Evolutionary conservation across 306 rosid genomes (phyloP).

Genomic region (Phaseolus lunatus): DNA sequence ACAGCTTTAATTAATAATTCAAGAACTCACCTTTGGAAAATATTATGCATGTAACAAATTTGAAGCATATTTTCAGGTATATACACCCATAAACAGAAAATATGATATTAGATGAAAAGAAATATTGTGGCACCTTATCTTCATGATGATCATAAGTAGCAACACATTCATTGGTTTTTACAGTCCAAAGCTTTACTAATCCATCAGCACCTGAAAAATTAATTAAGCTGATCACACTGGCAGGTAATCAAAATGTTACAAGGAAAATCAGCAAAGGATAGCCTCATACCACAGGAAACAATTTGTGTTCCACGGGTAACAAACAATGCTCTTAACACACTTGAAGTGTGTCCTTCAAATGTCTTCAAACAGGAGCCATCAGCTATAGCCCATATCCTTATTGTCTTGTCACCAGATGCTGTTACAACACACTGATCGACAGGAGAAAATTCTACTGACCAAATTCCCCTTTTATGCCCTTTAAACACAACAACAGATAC

Average conservation of each 20-base stretch:
- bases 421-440: slow-evolving; percentile 95
- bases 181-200: slow-evolving; percentile 88
- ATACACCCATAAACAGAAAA: slow-evolving; percentile 22
- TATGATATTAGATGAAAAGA: not conserved
- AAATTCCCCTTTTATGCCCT: slow-evolving; percentile 96
- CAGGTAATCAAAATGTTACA: slow-evolving; percentile 3
- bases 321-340: slow-evolving; percentile 89
- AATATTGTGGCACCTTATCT: slow-evolving; percentile 70
- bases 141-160: slow-evolving; percentile 90
- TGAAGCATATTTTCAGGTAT: not conserved
- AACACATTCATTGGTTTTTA: slow-evolving; percentile 83
- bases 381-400: slow-evolving; percentile 91
- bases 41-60: not conserved
- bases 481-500: slow-evolving; percentile 71
- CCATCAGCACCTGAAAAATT: slow-evolving; percentile 88
- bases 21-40: slow-evolving; percentile 30
- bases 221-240: slow-evolving; percentile 38
- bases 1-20: not conserved
- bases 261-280: slow-evolving; percentile 38
- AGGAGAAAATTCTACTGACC: slow-evolving; percentile 98
- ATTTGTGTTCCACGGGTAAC: slow-evolving; percentile 92
- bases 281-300: slow-evolving; percentile 78
- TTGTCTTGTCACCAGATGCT: slow-evolving; percentile 94
- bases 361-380: slow-evolving; percentile 97
- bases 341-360: slow-evolving; percentile 93